Evolutionary conservation across 129 eudicot genomes (phyloP), one percentile per base, ranked within the genome.

Genomic region (Logfia minima): DNA sequence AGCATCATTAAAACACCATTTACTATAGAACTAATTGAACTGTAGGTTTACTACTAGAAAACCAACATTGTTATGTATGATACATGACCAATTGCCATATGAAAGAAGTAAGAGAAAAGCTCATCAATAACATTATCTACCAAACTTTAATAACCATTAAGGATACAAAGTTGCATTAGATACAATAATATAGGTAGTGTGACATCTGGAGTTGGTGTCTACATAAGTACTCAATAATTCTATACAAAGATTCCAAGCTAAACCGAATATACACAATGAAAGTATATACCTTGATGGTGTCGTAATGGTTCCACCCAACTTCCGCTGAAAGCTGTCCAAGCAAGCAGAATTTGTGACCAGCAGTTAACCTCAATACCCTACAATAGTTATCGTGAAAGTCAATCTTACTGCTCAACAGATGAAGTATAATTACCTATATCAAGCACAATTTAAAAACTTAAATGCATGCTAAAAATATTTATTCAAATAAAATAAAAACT

Each of bases 301-400:
- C 96, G 24, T 88, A 88, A 66, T 93, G 88, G 79, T 90, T 93
- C 96, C 98, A 93, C 26, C 96, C 98, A 62, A 93, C 98, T 80
- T 93, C 96, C 0, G 93, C 85, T 16, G 98, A 93, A 31, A 93
- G 90, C 7, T 74, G 85, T 17, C 98, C 98, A 70, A 92, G 81
- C 82, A 92, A 83, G 75, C 98, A 92, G 79, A 89, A 92, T 39
- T 92, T 92, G 55, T 92, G 98, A 21, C 98, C 98, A 43, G 93
- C 91, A 75, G 90, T 90, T 39, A 93, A 87, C 95, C 98, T 93
- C 92, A 93, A 80, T 28, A 93, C 98, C 89, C 90, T 92, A 19
- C 16, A 66, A n/a, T 56, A 14, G 19, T 39, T 14, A 22, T 8
- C 24, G 8, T 55, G 31, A 43, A 19, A 17, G 4, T 56, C n/a